Conservation (phyloP, 805 yeast genomes). For the Candida qinlingensis region DNA sequence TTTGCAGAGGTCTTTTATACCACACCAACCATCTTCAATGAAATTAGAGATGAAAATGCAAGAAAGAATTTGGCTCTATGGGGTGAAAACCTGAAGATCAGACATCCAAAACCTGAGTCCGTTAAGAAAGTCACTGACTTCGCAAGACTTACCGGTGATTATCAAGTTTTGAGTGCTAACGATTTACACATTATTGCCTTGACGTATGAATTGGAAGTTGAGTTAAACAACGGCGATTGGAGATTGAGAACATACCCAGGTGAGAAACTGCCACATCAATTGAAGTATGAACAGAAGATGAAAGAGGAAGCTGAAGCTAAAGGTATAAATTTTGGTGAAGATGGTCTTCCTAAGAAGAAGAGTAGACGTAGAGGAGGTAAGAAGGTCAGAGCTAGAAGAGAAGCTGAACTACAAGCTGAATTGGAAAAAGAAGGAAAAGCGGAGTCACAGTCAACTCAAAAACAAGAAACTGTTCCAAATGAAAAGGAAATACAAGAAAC, state of each 20-base stretch:
- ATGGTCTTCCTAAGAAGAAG: constrained; percentile 28
- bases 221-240: constrained; percentile 62
- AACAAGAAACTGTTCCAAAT: constrained; percentile 1
- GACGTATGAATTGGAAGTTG: constrained; percentile 80
- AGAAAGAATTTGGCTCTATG: constrained; percentile 74
- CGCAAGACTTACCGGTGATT: constrained; percentile 89
- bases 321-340: not conserved
- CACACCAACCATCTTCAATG: constrained; percentile 86
- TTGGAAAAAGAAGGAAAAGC: constrained; percentile 9
- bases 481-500: constrained; percentile 21
- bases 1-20: constrained; percentile 73
- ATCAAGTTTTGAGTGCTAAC: constrained; percentile 76
- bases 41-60: constrained; percentile 81
- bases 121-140: constrained; percentile 67
- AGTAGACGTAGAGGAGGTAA: constrained; percentile 60
- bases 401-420: constrained; percentile 31
- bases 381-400: constrained; percentile 56
- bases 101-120: constrained; percentile 70
- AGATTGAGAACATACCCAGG: constrained; percentile 73
- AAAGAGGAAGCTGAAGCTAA: constrained; percentile 7
- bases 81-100: constrained; percentile 63
- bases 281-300: constrained; percentile 14
- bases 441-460: constrained; percentile 3
- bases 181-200: constrained; percentile 92
- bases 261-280: constrained; percentile 31